Conservation (phyloP, 495 filamentous ascomycete genomes). For the Eremomyces bilateralis region DNA sequence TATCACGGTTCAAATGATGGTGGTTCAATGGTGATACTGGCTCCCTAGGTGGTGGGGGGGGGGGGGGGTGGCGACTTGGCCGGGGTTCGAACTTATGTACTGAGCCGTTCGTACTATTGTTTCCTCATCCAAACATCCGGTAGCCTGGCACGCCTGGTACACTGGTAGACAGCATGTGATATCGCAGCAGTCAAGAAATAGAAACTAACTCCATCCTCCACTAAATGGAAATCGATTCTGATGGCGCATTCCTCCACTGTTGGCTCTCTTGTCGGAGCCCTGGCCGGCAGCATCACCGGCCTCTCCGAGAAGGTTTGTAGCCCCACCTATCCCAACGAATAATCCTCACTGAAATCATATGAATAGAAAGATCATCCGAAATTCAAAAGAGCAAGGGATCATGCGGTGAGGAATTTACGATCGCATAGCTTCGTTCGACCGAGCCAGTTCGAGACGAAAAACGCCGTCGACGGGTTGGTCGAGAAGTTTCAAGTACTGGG, state of each 20-base stretch:
- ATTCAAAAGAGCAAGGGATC: conserved; percentile 29
- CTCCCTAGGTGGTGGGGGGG: too few relatives aligned
- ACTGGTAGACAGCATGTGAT: too few relatives aligned
- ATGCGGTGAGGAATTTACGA: conserved; percentile 29
- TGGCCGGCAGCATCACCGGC: conserved; percentile 23
- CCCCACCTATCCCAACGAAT: conserved; percentile 8
- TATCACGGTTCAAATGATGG: too few relatives aligned
- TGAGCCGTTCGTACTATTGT: too few relatives aligned
- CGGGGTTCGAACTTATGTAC: too few relatives aligned
- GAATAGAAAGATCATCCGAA: conserved; percentile 20
- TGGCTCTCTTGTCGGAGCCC: conserved; percentile 29
- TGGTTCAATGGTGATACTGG: too few relatives aligned
- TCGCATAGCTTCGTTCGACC: conserved; percentile 44
- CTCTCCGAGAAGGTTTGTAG: conserved; percentile 7
- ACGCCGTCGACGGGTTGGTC: conserved; percentile 53
- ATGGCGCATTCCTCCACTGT: conserved; percentile 29
- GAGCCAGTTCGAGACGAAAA: conserved; percentile 71
- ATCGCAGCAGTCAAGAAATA: too few relatives aligned
- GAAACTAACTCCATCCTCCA: too few relatives aligned
- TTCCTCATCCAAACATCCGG: too few relatives aligned
- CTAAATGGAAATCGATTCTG: not conserved
- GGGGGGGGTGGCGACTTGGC: too few relatives aligned
- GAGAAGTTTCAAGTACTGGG: conserved; percentile 72
- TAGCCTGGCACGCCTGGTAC: too few relatives aligned
- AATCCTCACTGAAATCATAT: not conserved